Conservation (phyloP, 371 early-diverging fungal species). For the Syncephalis plumigaleata region DNA sequence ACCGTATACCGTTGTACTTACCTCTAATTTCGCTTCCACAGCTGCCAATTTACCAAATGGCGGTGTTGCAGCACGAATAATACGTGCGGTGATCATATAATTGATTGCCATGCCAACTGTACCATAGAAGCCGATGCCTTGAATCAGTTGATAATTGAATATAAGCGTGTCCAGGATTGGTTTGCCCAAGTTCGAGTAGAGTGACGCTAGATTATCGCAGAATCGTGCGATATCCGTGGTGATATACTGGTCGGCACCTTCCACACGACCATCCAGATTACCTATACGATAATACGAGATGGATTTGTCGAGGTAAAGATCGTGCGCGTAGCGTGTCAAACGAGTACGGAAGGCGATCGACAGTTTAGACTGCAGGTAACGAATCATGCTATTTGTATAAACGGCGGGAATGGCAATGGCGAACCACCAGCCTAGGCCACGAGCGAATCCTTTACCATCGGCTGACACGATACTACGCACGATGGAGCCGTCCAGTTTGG, state of each 20-base stretch:
- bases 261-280: constrained; percentile 67
- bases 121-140: constrained; percentile 55
- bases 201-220: constrained; percentile 48
- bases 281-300: constrained; percentile 68
- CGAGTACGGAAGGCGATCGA: constrained; percentile 76
- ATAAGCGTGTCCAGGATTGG: constrained; percentile 70
- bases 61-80: constrained; percentile 60
- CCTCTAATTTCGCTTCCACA: constrained; percentile 63
- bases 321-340: constrained; percentile 61
- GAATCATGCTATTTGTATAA: constrained; percentile 93
- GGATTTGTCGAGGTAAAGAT: constrained; percentile 50
- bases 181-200: constrained; percentile 75
- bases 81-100: constrained; percentile 46
- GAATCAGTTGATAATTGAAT: constrained; percentile 65
- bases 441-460: constrained; percentile 20
- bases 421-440: constrained; percentile 78
- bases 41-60: constrained; percentile 76
- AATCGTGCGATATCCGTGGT: constrained; percentile 74
- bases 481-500: constrained; percentile 83
- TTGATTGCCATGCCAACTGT: constrained; percentile 46
- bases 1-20: constrained; percentile 4
- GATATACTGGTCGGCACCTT: constrained; percentile 74
- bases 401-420: constrained; percentile 91
- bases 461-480: constrained; percentile 72
- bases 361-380: constrained; percentile 81